A percentile compares a stretch with the other conserved stretches of the same genome.
Evolutionary conservation across 805 yeast genomes (phyloP).

Genomic region (Komagataella mondaviorum): DNA sequence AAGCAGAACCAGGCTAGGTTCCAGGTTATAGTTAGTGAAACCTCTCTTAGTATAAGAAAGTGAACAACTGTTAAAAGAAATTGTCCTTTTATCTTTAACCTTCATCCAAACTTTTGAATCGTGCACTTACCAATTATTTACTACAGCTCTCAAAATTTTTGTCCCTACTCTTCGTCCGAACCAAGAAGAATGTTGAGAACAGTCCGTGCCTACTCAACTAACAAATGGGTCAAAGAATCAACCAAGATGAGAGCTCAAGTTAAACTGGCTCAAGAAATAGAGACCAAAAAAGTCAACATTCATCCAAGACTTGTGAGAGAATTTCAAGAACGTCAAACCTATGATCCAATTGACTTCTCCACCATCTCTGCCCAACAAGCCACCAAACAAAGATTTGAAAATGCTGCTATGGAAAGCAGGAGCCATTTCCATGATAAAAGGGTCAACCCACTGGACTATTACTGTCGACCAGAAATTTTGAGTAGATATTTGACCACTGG

Average conservation of each 20-base stretch:
- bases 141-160: background rate
- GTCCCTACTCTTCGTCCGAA: background rate
- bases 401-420: conserved; percentile 6
- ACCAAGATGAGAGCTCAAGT: background rate
- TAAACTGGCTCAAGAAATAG: background rate
- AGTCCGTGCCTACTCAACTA: background rate
- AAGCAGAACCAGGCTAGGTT: no score
- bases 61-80: no score
- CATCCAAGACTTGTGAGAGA: conserved; percentile 25
- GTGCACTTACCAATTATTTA: background rate
- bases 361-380: conserved; percentile 30
- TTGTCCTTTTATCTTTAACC: background rate
- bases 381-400: conserved; percentile 26
- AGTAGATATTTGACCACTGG: conserved; percentile 53
- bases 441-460: conserved; percentile 56
- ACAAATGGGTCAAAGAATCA: background rate
- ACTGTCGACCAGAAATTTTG: conserved; percentile 58
- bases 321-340: conserved; percentile 39
- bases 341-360: conserved; percentile 77
- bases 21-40: no score
- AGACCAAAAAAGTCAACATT: conserved; percentile 11
- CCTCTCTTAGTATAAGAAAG: background rate
- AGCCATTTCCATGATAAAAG: conserved; percentile 21
- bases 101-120: background rate
- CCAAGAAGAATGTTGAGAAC: background rate